phyloP scores from a whole-genome alignment of 768 basidiomycete species.

The Agaricus bisporus region DNA sequence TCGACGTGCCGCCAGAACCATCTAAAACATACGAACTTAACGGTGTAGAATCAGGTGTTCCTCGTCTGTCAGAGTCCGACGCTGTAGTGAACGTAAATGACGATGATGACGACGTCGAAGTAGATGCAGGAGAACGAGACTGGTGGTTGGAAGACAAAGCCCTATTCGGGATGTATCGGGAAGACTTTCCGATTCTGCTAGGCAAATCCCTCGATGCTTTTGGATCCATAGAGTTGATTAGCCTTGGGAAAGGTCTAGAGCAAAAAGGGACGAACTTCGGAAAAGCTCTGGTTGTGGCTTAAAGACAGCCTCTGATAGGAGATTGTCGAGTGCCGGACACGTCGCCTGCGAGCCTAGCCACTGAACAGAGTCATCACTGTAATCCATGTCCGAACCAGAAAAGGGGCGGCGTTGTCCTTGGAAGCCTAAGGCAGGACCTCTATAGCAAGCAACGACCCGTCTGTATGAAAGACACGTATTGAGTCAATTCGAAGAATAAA shows the following conservation, averaged over 20 bases:
- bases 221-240: background rate
- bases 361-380: slow-evolving; percentile 14
- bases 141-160: background rate
- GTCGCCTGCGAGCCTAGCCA: slow-evolving; percentile 19
- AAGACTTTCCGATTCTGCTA: background rate
- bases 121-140: background rate
- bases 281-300: background rate
- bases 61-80: background rate
- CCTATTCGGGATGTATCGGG: background rate
- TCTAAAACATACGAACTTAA: background rate
- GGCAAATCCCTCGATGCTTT: slow-evolving; percentile 1
- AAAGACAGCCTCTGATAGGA: slow-evolving; percentile 14
- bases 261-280: slow-evolving; percentile 2
- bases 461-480: too few relatives aligned
- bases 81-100: background rate
- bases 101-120: slow-evolving; percentile 2
- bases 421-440: background rate
- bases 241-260: background rate
- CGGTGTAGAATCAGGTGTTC: background rate
- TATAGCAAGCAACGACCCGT: background rate
- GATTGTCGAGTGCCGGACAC: slow-evolving; percentile 16
- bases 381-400: background rate
- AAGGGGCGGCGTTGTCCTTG: background rate
- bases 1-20: background rate
- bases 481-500: background rate